Percentiles rank a stretch among this genome's conserved stretches.
Conservation (phyloP, 1,284 basidiomycete species). For the Sporisorium iseilematis-ciliati region DNA sequence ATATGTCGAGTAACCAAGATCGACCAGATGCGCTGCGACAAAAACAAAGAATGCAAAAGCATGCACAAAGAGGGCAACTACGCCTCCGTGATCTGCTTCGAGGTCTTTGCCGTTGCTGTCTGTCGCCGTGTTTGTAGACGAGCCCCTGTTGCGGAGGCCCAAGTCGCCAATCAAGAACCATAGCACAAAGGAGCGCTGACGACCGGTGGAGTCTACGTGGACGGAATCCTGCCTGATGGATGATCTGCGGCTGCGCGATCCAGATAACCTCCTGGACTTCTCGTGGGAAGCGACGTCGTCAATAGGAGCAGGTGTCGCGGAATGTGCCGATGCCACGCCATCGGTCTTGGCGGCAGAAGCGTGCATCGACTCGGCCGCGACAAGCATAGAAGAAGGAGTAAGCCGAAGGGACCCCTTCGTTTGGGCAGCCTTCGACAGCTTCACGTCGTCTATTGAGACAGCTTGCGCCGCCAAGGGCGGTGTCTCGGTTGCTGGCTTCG, state of each 20-base stretch:
- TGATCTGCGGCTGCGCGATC: constrained; percentile 3
- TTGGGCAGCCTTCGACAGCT: constrained; percentile 1
- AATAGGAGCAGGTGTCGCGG: neutral
- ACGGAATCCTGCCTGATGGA: constrained; percentile 10
- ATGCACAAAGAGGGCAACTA: constrained; percentile 30
- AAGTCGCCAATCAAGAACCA: constrained; percentile 63
- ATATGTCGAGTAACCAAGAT: constrained; percentile 48
- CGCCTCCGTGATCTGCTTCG: constrained; percentile 33
- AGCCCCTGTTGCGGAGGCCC: constrained; percentile 33
- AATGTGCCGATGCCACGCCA: neutral
- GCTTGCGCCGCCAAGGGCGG: neutral
- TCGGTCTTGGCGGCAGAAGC: neutral
- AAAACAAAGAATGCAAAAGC: constrained; percentile 60
- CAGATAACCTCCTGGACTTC: neutral
- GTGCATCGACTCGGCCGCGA: constrained; percentile 10
- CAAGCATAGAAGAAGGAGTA: constrained; percentile 39
- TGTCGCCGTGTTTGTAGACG: neutral
- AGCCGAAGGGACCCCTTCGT: constrained; percentile 16
- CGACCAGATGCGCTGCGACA: constrained; percentile 61
- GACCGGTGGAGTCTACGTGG: constrained; percentile 38
- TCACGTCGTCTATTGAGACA: neutral
- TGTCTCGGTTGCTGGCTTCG: neutral
- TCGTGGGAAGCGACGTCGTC: neutral
- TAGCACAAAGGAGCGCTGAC: constrained; percentile 50
- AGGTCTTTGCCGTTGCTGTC: neutral